These are phyloP conservation scores for Plasmodium berghei DNA, from an alignment of 169 alveolate species.

Conservation along the genomic window DNA sequence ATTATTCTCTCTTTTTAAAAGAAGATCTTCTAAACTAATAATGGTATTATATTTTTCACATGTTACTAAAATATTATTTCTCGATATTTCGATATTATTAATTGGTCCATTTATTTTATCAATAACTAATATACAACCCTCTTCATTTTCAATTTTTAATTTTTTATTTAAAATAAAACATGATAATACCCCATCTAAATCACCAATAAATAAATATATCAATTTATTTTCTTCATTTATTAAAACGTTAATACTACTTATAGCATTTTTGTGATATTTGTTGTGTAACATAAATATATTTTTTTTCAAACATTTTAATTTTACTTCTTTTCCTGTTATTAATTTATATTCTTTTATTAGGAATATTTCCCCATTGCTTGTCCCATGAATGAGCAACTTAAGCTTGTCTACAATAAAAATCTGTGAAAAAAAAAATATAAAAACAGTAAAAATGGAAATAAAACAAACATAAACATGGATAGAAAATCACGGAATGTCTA, in stretches of 20 bases:
- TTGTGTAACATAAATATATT: neutral
- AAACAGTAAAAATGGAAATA: neutral
- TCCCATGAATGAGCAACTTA: slow-evolving; percentile 27
- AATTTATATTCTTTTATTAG: slow-evolving; percentile 4
- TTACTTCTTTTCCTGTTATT: slow-evolving; percentile 10
- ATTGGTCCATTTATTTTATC: slow-evolving; percentile 59
- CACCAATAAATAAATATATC: slow-evolving; percentile 58
- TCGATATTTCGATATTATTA: slow-evolving; percentile 40
- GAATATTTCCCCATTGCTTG: slow-evolving; percentile 41
- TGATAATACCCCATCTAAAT: slow-evolving; percentile 49
- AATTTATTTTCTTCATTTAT: slow-evolving; percentile 2
- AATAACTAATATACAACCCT: slow-evolving; percentile 12
- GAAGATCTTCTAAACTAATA: slow-evolving; percentile 24
- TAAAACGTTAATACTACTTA: slow-evolving; percentile 48
- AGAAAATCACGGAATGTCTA: neutral
- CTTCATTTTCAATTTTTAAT: slow-evolving; percentile 12
- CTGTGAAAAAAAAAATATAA: slow-evolving; percentile 6
- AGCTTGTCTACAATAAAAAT: slow-evolving; percentile 21
- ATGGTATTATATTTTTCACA: slow-evolving; percentile 48
- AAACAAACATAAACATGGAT: neutral
- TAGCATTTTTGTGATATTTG: slow-evolving; percentile 19
- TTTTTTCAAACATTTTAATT: neutral
- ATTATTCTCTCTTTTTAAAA: slow-evolving; percentile 10
- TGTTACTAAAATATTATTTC: slow-evolving; percentile 37
- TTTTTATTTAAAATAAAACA: slow-evolving; percentile 33